Evolutionary conservation across 2,329 filamentous ascomycete species (phyloP).

Genomic region (Hymenoscyphus fructigenus): DNA sequence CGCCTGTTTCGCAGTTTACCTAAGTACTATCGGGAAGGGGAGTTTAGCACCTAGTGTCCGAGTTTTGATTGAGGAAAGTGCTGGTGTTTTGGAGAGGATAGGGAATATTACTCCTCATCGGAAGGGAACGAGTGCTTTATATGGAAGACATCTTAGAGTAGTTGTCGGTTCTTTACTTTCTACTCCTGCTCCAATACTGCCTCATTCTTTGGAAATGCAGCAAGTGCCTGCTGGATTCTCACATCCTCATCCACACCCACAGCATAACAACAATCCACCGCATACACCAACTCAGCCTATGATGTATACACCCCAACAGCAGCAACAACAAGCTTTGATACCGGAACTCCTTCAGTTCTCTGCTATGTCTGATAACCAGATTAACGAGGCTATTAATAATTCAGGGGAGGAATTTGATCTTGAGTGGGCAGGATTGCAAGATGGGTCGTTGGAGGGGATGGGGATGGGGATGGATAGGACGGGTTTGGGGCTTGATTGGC

Average conservation of each 20-base stretch:
- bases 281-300: constrained; percentile 1
- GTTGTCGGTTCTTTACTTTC: constrained; percentile 23
- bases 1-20: constrained; percentile 65
- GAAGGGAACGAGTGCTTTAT: constrained; percentile 63
- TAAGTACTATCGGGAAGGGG: constrained; percentile 56
- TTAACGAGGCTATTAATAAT: constrained; percentile 63
- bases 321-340: constrained; percentile 1
- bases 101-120: constrained; percentile 65
- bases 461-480: constrained; percentile 5
- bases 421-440: constrained; percentile 25
- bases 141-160: constrained; percentile 55
- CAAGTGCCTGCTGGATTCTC: background rate
- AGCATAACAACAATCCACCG: background rate
- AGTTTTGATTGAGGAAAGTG: constrained; percentile 65
- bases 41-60: constrained; percentile 62
- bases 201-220: background rate
- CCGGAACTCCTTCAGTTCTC: constrained; percentile 59
- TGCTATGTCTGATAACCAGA: constrained; percentile 68
- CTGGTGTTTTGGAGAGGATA: constrained; percentile 66
- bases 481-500: constrained; percentile 6
- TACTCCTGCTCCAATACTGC: too few species aligned
- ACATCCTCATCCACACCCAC: background rate
- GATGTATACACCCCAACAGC: background rate
- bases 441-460: constrained; percentile 26
- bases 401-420: constrained; percentile 58